Base-by-base conservation (phyloP, 1,284 basidiomycete genomes). In the Moesziomyces sp. region DNA sequence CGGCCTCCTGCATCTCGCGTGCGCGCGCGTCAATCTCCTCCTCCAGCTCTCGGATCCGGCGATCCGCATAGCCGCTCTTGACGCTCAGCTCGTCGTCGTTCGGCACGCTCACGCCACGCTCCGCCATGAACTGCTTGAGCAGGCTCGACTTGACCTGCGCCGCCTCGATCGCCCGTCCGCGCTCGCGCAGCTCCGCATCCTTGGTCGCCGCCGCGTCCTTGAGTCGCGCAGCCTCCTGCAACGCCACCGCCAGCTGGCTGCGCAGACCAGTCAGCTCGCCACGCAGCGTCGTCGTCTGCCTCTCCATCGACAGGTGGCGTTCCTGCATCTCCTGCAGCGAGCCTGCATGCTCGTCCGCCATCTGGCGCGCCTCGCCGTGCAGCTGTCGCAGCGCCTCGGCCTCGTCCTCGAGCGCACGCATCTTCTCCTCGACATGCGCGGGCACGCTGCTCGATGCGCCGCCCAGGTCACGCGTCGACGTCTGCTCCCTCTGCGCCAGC, bases 81-180 rank as follows among this genome's bases (percentile, higher is more conserved):
- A 68, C 61, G 42, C 71, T 74, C 18, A 83, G 73, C 62, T 74
- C 77, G 35, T 83, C 82, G 61, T 83, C 82, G 58, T 74, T 76
- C 18, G 82, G 82, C 45, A 83, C 65, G 46, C 60, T 66, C 40
- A 83, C 56, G 8, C 80, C 76, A 34, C 93, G 91, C 80, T 99
- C 97, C 45, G 90, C 89, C 55, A 98, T 88, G 81, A 97, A 91
- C 79, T 90, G 92, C 58, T 93, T 90, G 66, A 99, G 87, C 86
- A 94, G 91, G 38, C 88, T 89, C 67, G 93, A 86, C 73, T 93
- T 92, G 67, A 95, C 87, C 67, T 89, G 89, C 0, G 90, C 87
- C 60, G 94, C 92, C 5, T 91, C 88, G 2, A 90, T 87, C 47
- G 91, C 89, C 81, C 90, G 90, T 53, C 87, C 83, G 78, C 89